These are phyloP conservation scores for Pestalotiopsis sp. DNA, from an alignment of 2,329 filamentous ascomycete species.

Conservation along the genomic window DNA sequence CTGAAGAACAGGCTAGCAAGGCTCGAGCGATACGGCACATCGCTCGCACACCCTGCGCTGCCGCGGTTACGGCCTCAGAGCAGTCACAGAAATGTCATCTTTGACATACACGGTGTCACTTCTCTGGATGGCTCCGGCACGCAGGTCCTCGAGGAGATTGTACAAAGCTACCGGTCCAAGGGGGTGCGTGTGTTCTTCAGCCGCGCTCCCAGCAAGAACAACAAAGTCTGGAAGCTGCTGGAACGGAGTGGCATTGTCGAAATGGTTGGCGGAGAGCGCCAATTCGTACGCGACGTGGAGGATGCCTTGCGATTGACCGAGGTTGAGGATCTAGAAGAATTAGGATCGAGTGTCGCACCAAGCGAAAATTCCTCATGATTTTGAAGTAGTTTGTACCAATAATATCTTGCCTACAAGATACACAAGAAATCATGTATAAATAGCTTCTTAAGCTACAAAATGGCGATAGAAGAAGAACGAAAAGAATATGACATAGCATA, in stretches of 20 bases:
- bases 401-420: background rate
- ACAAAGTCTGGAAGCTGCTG: conserved; percentile 73
- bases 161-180: conserved; percentile 74
- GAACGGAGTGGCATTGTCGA: conserved; percentile 82
- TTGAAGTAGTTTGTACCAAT: background rate
- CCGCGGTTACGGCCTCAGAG: conserved; percentile 78
- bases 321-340: conserved; percentile 50
- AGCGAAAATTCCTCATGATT: conserved; percentile 5
- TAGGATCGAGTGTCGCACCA: conserved; percentile 12
- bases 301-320: conserved; percentile 84
- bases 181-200: conserved; percentile 80
- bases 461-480: background rate
- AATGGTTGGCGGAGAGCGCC: conserved; percentile 72
- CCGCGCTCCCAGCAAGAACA: conserved; percentile 50
- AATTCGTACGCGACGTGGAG: conserved; percentile 83
- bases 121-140: conserved; percentile 91
- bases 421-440: background rate
- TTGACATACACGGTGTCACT: conserved; percentile 97
- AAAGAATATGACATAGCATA: background rate
- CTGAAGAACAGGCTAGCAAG: conserved; percentile 81
- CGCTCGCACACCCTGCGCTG: conserved; percentile 80
- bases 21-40: conserved; percentile 89
- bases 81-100: conserved; percentile 89
- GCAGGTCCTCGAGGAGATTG: conserved; percentile 90
- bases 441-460: background rate